These are phyloP conservation scores for Pittosporum tobira DNA, from an alignment of 129 eudicot genomes.

Conservation along the genomic window DNA sequence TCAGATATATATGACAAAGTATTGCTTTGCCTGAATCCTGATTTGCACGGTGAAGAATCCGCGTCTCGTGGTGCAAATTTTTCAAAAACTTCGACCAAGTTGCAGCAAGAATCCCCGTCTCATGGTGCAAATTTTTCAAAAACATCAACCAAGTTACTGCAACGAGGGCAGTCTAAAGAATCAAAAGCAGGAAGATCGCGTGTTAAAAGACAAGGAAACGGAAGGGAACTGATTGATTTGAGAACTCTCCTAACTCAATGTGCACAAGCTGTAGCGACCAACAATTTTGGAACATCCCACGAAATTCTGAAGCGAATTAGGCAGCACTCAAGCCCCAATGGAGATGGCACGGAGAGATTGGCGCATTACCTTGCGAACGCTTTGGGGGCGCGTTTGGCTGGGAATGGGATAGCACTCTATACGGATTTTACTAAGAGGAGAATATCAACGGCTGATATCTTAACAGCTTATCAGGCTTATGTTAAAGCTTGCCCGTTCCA, in stretches of 20 bases:
- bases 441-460: slow-evolving; percentile 22
- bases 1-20: slow-evolving; percentile 34
- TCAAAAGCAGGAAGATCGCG: slow-evolving; percentile 21
- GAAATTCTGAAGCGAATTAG: slow-evolving; percentile 23
- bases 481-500: slow-evolving; percentile 28
- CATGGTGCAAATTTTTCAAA: slow-evolving; percentile 1
- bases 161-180: slow-evolving; percentile 10
- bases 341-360: slow-evolving; percentile 32
- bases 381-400: slow-evolving; percentile 38
- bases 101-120: background rate
- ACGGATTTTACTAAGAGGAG: slow-evolving; percentile 12
- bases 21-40: slow-evolving; percentile 25
- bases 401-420: slow-evolving; percentile 29
- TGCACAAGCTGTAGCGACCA: slow-evolving; percentile 37
- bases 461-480: slow-evolving; percentile 37
- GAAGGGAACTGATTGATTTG: slow-evolving; percentile 28
- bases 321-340: slow-evolving; percentile 34
- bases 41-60: slow-evolving; percentile 9
- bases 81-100: background rate
- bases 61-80: background rate
- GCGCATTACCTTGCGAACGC: slow-evolving; percentile 40
- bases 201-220: slow-evolving; percentile 16
- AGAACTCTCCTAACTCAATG: slow-evolving; percentile 30
- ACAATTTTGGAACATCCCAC: slow-evolving; percentile 1
- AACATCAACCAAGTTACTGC: background rate